Base-by-base conservation (phyloP, 345 rosid species). In the Angophora floribunda region DNA sequence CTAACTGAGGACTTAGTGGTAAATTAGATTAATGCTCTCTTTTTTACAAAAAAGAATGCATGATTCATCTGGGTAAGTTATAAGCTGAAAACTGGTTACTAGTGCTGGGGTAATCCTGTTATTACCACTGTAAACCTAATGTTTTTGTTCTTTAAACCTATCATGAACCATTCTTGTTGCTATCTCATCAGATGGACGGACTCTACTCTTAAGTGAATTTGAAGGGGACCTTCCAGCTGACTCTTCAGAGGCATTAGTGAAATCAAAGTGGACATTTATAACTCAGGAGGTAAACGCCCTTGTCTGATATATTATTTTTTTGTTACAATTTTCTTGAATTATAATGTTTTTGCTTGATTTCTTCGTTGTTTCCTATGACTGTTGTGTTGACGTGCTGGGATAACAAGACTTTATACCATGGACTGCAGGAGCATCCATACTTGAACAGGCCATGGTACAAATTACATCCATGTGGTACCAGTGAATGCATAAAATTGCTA, bases 391-490 rank as follows among this genome's bases (percentile, higher is more conserved):
- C 7, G 41, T 30, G 15, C 24, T 0, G 63, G 59, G 61, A 67
- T 70, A 50, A 47, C 52, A 13, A 47, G 36, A 22, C 0, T 63
- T 15, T 55, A 70, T 52, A 5, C 59, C 52, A 9, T 41, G 50
- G 61, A 50, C 41, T 88, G 84, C 91, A 97, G 98, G 99, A 97
- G 88, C 99, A 97, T 94, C 98, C 99, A 30, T 95, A 91, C 93
- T 89, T 97, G 90, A 92, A 94, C 88, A 91, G 97, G 85, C 98
- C 98, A 51, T 97, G 99, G 99, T 94, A 92, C 92, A 96, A 96
- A 93, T 91, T 97, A 89, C 99, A 97, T 92, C 99, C 99, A 0
- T 97, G 99, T 45, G 99, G 98, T 16, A 96, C 99, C 32, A 89
- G 93, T 49, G 98, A 97, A 88, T 96, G 98, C 96, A 93, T 96